Conservation (phyloP, 2,329 filamentous ascomycete genomes). For the Trichophyton benhamiae region DNA sequence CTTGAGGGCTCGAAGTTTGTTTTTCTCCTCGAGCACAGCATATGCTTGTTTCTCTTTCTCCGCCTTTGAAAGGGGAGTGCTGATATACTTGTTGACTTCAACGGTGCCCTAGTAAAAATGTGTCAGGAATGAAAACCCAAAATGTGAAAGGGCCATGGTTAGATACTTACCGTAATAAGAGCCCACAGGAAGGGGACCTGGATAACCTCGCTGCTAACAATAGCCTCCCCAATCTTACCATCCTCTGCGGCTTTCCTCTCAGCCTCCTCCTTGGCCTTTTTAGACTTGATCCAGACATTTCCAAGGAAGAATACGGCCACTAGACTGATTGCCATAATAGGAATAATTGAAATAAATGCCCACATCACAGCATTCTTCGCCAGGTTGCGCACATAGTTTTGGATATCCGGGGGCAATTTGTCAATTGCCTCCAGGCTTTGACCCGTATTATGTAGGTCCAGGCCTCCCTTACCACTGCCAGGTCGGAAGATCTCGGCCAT, state of each 20-base stretch:
- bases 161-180: slow-evolving; percentile 18
- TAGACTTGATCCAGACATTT: slow-evolving; percentile 40
- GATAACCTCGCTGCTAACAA: slow-evolving; percentile 21
- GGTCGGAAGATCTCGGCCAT: slow-evolving; percentile 19
- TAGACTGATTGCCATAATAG: slow-evolving; percentile 43
- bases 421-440: slow-evolving; percentile 28
- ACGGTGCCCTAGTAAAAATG: slow-evolving; percentile 16
- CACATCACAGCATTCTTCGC: slow-evolving; percentile 50
- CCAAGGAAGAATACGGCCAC: slow-evolving; percentile 36
- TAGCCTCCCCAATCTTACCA: slow-evolving; percentile 8
- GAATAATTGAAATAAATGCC: slow-evolving; percentile 50
- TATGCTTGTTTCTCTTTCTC: slow-evolving; percentile 14
- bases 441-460: slow-evolving; percentile 24
- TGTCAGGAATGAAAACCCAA: not conserved
- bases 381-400: slow-evolving; percentile 30
- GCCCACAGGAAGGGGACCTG: slow-evolving; percentile 24
- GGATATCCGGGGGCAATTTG: slow-evolving; percentile 23
- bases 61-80: slow-evolving; percentile 14
- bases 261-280: slow-evolving; percentile 14
- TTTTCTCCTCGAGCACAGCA: slow-evolving; percentile 12
- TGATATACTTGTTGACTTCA: slow-evolving; percentile 18
- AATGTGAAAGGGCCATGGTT: not conserved
- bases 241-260: slow-evolving; percentile 6
- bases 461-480: slow-evolving; percentile 20
- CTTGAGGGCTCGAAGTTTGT: not conserved